Conservation (phyloP, 352 stramenopile species). For the Phytophthora parvispora region DNA sequence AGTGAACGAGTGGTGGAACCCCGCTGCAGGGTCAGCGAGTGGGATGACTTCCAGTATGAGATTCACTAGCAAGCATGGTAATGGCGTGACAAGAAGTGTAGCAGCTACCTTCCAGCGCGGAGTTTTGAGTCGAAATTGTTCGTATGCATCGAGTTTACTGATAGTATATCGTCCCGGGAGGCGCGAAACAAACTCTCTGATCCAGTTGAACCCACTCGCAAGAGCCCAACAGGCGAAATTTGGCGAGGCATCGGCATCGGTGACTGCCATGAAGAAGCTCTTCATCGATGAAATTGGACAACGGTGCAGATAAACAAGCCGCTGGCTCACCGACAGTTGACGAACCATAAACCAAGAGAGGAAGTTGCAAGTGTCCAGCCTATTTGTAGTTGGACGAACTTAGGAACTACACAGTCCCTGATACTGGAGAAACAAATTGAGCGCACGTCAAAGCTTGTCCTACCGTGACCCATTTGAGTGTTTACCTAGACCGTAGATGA, state of each 20-base stretch:
- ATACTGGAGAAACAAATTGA: too few relatives aligned
- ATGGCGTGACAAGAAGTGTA: constrained; percentile 14
- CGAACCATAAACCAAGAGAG: too few relatives aligned
- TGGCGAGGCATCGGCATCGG: too few relatives aligned
- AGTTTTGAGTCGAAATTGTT: constrained; percentile 2
- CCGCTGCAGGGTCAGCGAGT: constrained; percentile 2
- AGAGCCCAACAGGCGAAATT: not conserved
- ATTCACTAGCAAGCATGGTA: constrained; percentile 27
- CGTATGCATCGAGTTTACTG: constrained; percentile 30
- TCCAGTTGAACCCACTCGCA: not conserved
- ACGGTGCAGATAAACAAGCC: too few relatives aligned
- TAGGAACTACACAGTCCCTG: too few relatives aligned
- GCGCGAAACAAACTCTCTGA: not conserved
- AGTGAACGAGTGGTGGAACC: constrained; percentile 5
- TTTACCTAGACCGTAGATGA: constrained; percentile 16
- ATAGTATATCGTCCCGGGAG: constrained; percentile 26
- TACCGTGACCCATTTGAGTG: too few relatives aligned
- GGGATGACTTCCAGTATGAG: constrained; percentile 29
- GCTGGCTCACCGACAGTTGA: too few relatives aligned
- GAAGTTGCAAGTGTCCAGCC: too few relatives aligned
- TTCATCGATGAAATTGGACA: not conserved
- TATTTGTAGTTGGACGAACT: too few relatives aligned
- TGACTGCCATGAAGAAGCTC: too few relatives aligned
- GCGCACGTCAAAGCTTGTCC: too few relatives aligned
- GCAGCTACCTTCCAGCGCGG: not conserved